Evolutionary conservation across 768 basidiomycete species (phyloP).

Genomic region (Cyathus striatus): DNA sequence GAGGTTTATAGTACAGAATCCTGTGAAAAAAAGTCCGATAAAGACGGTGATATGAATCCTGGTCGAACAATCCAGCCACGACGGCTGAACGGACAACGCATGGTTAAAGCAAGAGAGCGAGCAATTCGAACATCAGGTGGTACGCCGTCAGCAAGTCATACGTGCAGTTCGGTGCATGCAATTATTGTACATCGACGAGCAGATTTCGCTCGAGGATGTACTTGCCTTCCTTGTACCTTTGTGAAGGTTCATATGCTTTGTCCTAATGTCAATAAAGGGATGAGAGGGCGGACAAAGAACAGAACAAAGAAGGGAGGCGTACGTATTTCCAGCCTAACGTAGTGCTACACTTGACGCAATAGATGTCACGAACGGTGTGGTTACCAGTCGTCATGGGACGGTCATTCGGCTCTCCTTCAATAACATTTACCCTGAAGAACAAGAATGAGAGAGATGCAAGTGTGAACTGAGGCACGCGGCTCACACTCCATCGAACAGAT

Average conservation of each 20-base stretch:
- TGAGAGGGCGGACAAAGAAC: no score
- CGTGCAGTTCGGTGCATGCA: not conserved
- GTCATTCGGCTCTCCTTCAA: constrained; percentile 86
- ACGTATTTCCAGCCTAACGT: constrained; percentile 99
- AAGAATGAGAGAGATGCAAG: constrained; percentile 11
- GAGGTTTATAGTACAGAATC: constrained; percentile 10
- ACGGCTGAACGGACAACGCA: not conserved
- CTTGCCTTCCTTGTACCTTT: constrained; percentile 99
- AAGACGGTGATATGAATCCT: constrained; percentile 13
- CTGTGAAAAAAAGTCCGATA: constrained; percentile 17
- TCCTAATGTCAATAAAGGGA: constrained; percentile 66
- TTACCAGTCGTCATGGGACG: constrained; percentile 96
- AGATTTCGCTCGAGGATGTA: constrained; percentile 94
- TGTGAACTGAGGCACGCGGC: constrained; percentile 21
- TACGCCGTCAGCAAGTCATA: not conserved
- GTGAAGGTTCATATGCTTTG: constrained; percentile 80
- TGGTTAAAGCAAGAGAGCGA: not conserved
- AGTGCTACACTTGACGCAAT: constrained; percentile 84
- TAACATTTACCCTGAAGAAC: constrained; percentile 77
- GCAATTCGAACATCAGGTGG: not conserved
- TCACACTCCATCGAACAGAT: constrained; percentile 92
- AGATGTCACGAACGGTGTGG: constrained; percentile 95
- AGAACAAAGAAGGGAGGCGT: no score
- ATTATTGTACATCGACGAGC: constrained; percentile 79
- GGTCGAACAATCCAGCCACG: constrained; percentile 12